phyloP scores from a whole-genome alignment of 2,329 filamentous ascomycete genomes.

The Ophiostoma pallidulum region DNA sequence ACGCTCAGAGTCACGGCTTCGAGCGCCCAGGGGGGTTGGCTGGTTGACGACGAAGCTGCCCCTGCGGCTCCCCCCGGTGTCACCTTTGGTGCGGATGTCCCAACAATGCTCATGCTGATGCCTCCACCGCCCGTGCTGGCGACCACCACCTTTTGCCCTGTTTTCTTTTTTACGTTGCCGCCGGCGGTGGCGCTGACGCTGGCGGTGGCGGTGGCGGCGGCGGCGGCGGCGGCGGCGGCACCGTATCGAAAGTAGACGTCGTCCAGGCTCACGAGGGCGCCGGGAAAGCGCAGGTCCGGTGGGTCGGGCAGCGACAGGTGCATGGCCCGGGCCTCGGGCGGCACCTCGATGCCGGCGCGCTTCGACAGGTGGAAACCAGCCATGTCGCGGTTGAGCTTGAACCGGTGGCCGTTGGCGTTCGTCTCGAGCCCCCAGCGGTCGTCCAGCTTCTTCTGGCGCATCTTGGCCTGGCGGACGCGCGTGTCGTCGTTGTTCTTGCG shows the following conservation, averaged over 20 bases:
- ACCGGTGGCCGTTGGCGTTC: constrained; percentile 59
- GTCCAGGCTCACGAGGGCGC: constrained; percentile 63
- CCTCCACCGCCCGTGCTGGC: no score
- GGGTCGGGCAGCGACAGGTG: constrained; percentile 52
- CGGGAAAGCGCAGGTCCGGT: constrained; percentile 63
- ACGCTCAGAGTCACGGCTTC: constrained; percentile 59
- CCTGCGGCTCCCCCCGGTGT: no score
- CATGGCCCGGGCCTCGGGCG: constrained; percentile 50
- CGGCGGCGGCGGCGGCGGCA: constrained; percentile 1
- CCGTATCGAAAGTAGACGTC: constrained; percentile 57
- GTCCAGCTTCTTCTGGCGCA: constrained; percentile 74
- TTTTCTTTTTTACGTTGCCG: no score
- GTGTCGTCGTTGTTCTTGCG: constrained; percentile 74
- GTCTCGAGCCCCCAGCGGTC: constrained; percentile 71
- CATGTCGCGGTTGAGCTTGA: constrained; percentile 72
- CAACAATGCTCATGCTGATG: no score
- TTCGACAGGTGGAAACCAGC: constrained; percentile 49
- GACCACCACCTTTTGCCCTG: no score
- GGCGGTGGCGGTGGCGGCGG: no score
- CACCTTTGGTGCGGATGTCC: no score
- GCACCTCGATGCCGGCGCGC: constrained; percentile 63
- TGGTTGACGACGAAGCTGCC: no score
- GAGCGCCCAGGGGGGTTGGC: constrained; percentile 32
- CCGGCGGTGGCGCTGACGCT: no score
- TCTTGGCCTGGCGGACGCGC: constrained; percentile 77